phyloP scores from a whole-genome alignment of 1,284 basidiomycete genomes.

The Leccinum brunneo-olivaceum region DNA sequence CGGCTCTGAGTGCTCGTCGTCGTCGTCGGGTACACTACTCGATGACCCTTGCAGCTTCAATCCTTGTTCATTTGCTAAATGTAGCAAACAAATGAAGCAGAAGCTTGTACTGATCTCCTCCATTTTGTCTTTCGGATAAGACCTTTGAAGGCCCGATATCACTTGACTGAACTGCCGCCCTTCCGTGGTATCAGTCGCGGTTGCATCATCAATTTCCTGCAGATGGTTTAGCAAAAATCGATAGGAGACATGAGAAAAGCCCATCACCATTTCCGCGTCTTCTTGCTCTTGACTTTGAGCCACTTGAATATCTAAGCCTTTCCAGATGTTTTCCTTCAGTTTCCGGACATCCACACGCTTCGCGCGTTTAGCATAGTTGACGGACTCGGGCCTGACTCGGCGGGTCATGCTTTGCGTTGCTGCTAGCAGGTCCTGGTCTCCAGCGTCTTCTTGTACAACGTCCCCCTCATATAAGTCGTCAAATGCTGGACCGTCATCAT shows the following conservation, averaged over 20 bases:
- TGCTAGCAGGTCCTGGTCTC: constrained; percentile 82
- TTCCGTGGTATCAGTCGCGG: constrained; percentile 54
- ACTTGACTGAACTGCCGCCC: constrained; percentile 80
- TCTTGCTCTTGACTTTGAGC: constrained; percentile 37
- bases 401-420: constrained; percentile 75
- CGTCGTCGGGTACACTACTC: constrained; percentile 4
- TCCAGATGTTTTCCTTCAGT: constrained; percentile 98
- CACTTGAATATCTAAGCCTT: constrained; percentile 74
- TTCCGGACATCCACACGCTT: constrained; percentile 96
- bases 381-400: constrained; percentile 80
- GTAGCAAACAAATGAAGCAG: constrained; percentile 97
- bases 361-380: constrained; percentile 93
- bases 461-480: constrained; percentile 60
- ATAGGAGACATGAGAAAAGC: constrained; percentile 11
- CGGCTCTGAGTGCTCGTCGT: constrained; percentile 26
- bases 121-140: constrained; percentile 92
- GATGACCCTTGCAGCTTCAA: constrained; percentile 61
- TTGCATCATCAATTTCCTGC: constrained; percentile 49
- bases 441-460: constrained; percentile 44
- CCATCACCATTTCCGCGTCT: constrained; percentile 48
- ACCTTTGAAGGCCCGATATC: constrained; percentile 71
- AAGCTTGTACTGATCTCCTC: constrained; percentile 98
- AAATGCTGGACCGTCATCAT: constrained; percentile 76
- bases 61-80: constrained; percentile 94
- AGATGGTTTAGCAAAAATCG: constrained; percentile 9